Evolutionary conservation across 352 stramenopile species (phyloP), one percentile per base, ranked within the genome.

Genomic region (Globisporangium polare): DNA sequence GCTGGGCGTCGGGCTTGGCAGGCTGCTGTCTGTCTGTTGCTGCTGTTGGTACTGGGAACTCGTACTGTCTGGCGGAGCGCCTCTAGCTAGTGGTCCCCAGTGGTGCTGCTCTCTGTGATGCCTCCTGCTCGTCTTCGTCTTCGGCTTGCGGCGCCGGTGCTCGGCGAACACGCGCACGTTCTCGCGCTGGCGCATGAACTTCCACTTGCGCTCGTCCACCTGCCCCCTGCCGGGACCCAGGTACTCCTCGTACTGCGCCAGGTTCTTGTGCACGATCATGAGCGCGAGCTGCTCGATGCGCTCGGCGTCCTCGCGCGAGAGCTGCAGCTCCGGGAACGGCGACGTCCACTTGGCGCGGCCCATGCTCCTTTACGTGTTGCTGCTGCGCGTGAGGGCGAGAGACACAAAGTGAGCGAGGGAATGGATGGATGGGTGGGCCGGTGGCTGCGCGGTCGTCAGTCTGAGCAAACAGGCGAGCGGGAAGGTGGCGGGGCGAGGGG

Each of bases 171-270:
- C 69, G 43, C 61, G 62, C 22, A 80, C 67, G 33, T 74, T 60
- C 50, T 76, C 70, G 31, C 72, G 73, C 45, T 76, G 41, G 41
- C 65, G 66, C 58, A 76, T 68, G 68, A 74, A 74, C 60, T 78
- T 77, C 72, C 72, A 80, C n/a, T 50, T 60, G 26, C 50, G 63
- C 24, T 65, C 54, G 35, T 74, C 70, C 15, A 80, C 53, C 24
- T 54, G 37, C 2, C 55, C 39, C 54, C 63, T 53, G 2, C 76
- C 57, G 9, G 65, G 53, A 0, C 66, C 37, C 33, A 76, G 43
- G 42, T 75, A 67, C 20, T 45, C 60, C 65, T 75, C 69, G 54
- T 74, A 80, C 39, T 68, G 65, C 42, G 62, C 54, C 26, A 78
- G 60, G 43, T 62, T 60, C 33, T 69, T 60, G 2, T 53, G 63